Conservation (phyloP, 1,139 yeast species). For the Pneumocystis murina region DNA sequence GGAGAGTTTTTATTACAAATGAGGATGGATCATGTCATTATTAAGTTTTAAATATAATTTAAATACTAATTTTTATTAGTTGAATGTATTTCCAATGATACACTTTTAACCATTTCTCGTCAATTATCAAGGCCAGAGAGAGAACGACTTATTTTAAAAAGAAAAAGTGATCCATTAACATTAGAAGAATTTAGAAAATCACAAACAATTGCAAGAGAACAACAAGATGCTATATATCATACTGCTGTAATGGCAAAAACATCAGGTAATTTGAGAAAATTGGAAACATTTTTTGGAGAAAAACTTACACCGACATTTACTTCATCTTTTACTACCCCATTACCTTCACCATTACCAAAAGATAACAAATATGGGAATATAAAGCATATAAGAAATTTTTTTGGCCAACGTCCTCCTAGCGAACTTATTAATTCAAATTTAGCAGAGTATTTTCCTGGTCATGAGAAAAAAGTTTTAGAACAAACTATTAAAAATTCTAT, state of each 20-base stretch:
- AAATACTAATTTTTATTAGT: not conserved
- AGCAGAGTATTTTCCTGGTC: constrained; percentile 83
- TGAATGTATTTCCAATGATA: constrained; percentile 52
- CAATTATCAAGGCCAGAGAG: constrained; percentile 59
- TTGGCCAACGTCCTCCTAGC: constrained; percentile 87
- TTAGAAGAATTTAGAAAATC: constrained; percentile 55
- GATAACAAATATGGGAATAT: constrained; percentile 2
- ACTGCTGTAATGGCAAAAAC: constrained; percentile 10
- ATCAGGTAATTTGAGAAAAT: constrained; percentile 7
- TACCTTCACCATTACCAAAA: not conserved
- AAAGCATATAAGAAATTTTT: constrained; percentile 31
- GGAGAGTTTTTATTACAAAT: constrained; percentile 37
- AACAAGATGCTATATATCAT: constrained; percentile 6
- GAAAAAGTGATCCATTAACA: constrained; percentile 48
- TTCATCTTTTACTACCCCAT: constrained; percentile 1
- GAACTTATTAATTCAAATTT: constrained; percentile 80
- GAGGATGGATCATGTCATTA: constrained; percentile 14
- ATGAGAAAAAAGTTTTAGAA: constrained; percentile 55
- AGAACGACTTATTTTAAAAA: constrained; percentile 56
- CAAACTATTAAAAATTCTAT: constrained; percentile 76
- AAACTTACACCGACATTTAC: constrained; percentile 2
- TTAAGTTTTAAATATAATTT: not conserved
- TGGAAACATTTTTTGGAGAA: constrained; percentile 12
- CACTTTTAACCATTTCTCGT: constrained; percentile 67
- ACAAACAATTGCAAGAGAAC: constrained; percentile 24